Percentiles rank a stretch among this genome's conserved stretches.
phyloP scores from a whole-genome alignment of 164 flowering plant species.

The Magnolia officinalis region DNA sequence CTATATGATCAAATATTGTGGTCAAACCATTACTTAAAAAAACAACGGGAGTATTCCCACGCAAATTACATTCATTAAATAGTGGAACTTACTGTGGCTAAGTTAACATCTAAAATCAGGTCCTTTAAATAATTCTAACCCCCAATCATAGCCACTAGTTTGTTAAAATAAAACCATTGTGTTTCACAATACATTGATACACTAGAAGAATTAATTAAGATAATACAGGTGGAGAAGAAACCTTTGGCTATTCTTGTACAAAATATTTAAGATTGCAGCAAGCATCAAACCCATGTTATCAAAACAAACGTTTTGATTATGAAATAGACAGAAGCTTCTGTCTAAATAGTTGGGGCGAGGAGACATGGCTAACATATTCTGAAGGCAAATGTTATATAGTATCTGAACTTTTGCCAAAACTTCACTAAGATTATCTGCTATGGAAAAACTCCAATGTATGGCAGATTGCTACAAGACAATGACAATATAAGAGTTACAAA shows the following conservation, averaged over 20 bases:
- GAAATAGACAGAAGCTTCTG: conserved; percentile 24
- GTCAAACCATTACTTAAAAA: too few species aligned
- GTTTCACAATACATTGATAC: too few species aligned
- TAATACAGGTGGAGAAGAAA: conserved; percentile 17
- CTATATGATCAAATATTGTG: too few species aligned
- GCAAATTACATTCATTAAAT: too few species aligned
- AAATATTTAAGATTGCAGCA: conserved; percentile 64
- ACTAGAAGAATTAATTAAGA: background rate
- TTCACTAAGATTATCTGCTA: conserved; percentile 88
- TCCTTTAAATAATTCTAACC: too few species aligned
- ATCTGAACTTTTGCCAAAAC: conserved; percentile 95
- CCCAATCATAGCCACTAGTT: too few species aligned
- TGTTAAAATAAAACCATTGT: too few species aligned
- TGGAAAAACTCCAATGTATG: conserved; percentile 87
- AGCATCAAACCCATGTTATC: conserved; percentile 85
- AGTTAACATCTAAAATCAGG: too few species aligned
- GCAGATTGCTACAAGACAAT: conserved; percentile 51
- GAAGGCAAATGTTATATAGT: background rate
- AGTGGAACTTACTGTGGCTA: too few species aligned
- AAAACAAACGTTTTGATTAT: conserved; percentile 93
- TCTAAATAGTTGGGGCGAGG: background rate
- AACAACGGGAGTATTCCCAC: too few species aligned
- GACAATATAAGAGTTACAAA: background rate
- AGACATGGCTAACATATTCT: background rate
- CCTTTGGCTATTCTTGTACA: conserved; percentile 69